Evolutionary conservation across 225 moss, liverwort and hornwort species (phyloP).

Genomic region (Marchantia paleacea): DNA sequence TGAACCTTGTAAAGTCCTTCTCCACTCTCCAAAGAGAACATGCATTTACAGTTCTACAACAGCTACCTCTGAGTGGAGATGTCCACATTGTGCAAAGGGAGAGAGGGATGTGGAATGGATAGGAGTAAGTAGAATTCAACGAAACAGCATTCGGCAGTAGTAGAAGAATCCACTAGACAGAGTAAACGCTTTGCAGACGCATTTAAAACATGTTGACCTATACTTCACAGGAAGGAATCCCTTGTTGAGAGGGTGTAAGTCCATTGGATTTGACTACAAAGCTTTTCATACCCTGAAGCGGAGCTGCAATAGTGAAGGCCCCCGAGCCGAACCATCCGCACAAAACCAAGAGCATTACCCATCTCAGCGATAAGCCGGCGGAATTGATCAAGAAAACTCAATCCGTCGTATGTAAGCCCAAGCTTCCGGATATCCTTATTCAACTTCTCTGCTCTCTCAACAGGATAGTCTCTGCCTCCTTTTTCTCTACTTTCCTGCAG

Average conservation of each 20-base stretch:
- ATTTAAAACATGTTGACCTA: background rate
- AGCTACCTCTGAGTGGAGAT: too few species aligned
- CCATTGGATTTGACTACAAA: background rate
- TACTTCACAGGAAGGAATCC: background rate
- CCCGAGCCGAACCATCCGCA: slow-evolving; percentile 92
- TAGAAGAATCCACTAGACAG: background rate
- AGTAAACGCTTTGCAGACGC: background rate
- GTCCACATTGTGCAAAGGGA: too few species aligned
- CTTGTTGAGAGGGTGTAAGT: background rate
- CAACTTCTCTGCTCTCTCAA: slow-evolving; percentile 76
- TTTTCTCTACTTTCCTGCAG: slow-evolving; percentile 72
- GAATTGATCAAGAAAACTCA: slow-evolving; percentile 96
- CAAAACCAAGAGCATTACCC: slow-evolving; percentile 98
- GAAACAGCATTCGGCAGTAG: background rate
- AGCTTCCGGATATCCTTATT: slow-evolving; percentile 86
- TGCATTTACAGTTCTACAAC: background rate
- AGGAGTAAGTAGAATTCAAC: background rate
- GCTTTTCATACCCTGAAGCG: slow-evolving; percentile 63
- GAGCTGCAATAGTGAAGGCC: slow-evolving; percentile 97
- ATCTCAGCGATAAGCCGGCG: slow-evolving; percentile 91
- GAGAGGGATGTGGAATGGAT: background rate
- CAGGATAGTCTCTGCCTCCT: slow-evolving; percentile 72
- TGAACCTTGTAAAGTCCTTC: background rate
- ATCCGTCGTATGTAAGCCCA: slow-evolving; percentile 78
- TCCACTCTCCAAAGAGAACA: background rate